Evolutionary conservation across 1,139 yeast species (phyloP), one percentile per base, ranked within the genome.

Genomic region (Debaryomycetaceae sp.): DNA sequence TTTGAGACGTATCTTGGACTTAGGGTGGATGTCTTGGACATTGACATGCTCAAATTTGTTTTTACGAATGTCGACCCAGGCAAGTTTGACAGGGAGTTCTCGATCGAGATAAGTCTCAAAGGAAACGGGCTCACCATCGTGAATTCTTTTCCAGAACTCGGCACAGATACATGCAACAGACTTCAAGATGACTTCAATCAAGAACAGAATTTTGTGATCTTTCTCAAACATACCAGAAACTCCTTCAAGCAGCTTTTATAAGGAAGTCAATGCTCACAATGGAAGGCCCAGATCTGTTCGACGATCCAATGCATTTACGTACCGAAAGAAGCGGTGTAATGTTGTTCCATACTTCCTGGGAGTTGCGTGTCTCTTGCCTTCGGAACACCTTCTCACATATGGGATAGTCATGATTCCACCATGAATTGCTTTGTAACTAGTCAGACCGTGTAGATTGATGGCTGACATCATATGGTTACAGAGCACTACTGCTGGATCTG

Each of bases 1-100:
- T 76, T 65, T 50, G 81, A 77, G 46, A 60, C 62, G 42, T 69
- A 76, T 46, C 59, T 76, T 42, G 83, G 83, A 0, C 55, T 78
- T 41, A 65, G 60, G 40, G 67, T 78, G 34, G 72, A 69, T 40
- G 79, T 75, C 5, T 47, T 71, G 3, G 56, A 62, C 3, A 63
- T 62, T 7, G 74, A 72, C 43, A 46, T 66, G 9, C 56, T 78
- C 34, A 57, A 58, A 43, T 72, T 78, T 46, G 57, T 60, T 2
- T 78, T 78, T 48, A 58, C 53, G 24, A 75, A 77, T 49, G 59
- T 78, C n/a, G 76, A 72, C 44, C 62, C 73, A 11, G 58, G 65
- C 34, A 60, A 76, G 45, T 56, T 64, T 14, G 70, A 66, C 36
- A 62, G 62, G 29, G 71, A 68, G 49, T 75, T 65, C 43, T 56